phyloP scores from a whole-genome alignment of 75 land plant genomes.

The Pseudotsuga menziesii region DNA sequence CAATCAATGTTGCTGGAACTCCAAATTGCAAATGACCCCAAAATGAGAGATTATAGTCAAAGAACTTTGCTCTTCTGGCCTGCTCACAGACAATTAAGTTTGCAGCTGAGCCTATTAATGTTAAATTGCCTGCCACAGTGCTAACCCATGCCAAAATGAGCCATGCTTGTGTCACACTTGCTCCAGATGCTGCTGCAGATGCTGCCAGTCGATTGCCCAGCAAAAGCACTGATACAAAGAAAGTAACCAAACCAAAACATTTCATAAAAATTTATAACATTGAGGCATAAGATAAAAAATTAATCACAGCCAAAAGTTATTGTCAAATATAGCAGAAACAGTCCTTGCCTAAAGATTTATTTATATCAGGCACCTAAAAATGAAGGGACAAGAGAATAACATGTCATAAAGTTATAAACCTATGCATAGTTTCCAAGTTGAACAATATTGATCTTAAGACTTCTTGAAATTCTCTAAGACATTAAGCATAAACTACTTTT shows the following conservation, averaged over 20 bases:
- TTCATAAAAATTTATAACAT: neutral
- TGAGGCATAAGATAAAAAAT: neutral
- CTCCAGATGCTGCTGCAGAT: conserved; percentile 54
- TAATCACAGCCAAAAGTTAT: neutral
- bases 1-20: conserved; percentile 65
- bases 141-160: conserved; percentile 90
- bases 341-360: no score
- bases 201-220: conserved; percentile 75
- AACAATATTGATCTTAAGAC: no score
- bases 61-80: conserved; percentile 37
- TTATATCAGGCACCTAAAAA: neutral
- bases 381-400: neutral
- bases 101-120: conserved; percentile 85
- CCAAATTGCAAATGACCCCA: conserved; percentile 78
- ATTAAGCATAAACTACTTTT: no score
- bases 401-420: neutral
- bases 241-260: neutral
- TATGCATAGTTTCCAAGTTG: neutral
- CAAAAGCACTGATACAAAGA: conserved; percentile 47
- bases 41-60: conserved; percentile 58
- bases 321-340: neutral
- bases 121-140: conserved; percentile 92
- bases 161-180: conserved; percentile 69
- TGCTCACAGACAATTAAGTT: conserved; percentile 90
- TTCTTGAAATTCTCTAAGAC: no score